Conservation (phyloP, 805 yeast species). For the Zygoascus flipseniorum region DNA sequence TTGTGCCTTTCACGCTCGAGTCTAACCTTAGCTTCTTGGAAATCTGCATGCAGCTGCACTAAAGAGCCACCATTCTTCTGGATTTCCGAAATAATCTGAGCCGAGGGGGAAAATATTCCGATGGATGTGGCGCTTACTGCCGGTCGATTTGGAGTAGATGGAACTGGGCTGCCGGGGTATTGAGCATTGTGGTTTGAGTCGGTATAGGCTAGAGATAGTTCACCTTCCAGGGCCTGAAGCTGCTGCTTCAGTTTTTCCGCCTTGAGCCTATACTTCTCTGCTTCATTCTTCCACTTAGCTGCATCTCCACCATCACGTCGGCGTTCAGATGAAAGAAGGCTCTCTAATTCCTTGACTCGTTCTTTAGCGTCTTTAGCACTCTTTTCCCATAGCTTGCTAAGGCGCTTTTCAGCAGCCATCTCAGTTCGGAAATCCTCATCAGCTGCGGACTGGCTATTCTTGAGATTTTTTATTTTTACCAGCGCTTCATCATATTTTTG, state of each 20-base stretch:
- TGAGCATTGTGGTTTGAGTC: constrained; percentile 13
- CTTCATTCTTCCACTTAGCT: constrained; percentile 30
- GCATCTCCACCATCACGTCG: constrained; percentile 25
- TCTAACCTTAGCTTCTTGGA: constrained; percentile 54
- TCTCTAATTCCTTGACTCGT: constrained; percentile 48
- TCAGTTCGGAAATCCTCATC: constrained; percentile 49
- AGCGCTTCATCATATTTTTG: constrained; percentile 36
- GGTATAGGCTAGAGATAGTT: constrained; percentile 8
- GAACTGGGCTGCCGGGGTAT: constrained; percentile 11
- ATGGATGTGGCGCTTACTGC: constrained; percentile 9
- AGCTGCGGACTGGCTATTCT: constrained; percentile 34
- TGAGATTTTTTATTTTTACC: constrained; percentile 39
- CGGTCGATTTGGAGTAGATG: constrained; percentile 16
- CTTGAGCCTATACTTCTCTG: constrained; percentile 30
- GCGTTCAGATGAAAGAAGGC: constrained; percentile 35
- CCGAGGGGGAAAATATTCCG: constrained; percentile 43
- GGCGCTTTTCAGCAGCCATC: constrained; percentile 52
- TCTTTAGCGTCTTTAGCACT: constrained; percentile 42
- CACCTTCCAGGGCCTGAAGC: constrained; percentile 37
- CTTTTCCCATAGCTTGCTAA: constrained; percentile 48
- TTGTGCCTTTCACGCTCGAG: constrained; percentile 61
- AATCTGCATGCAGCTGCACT: constrained; percentile 58
- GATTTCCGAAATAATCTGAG: constrained; percentile 43
- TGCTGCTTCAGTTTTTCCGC: constrained; percentile 32
- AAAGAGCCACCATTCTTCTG: constrained; percentile 47